phyloP scores from a whole-genome alignment of 148 eudicot genomes.

The Persicaria tinctoria region DNA sequence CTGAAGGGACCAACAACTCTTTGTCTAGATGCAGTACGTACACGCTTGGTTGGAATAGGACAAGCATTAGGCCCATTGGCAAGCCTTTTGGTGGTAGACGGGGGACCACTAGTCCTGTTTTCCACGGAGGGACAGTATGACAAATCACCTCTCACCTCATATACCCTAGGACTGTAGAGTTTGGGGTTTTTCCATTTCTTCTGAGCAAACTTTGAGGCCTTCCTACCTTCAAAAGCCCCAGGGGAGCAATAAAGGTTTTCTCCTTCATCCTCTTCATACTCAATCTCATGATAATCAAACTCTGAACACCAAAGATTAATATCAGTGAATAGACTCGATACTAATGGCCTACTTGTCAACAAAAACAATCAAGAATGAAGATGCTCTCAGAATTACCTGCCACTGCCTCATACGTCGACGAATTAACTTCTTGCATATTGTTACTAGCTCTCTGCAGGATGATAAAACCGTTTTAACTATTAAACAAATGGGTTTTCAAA shows the following conservation, averaged over 20 bases:
- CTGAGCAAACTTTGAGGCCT: conserved; percentile 37
- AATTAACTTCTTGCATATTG: conserved; percentile 52
- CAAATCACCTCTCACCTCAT: conserved; percentile 45
- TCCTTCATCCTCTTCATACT: conserved; percentile 71
- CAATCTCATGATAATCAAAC: conserved; percentile 49
- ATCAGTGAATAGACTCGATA: neutral
- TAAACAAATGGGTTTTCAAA: neutral
- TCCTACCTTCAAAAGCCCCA: conserved; percentile 41
- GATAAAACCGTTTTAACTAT: neutral
- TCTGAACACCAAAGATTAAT: conserved; percentile 17
- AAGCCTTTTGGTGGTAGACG: conserved; percentile 54
- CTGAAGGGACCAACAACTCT: conserved; percentile 60
- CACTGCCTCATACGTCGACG: conserved; percentile 49
- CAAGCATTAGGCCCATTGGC: conserved; percentile 49
- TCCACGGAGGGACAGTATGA: conserved; percentile 44
- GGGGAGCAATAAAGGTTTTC: conserved; percentile 45
- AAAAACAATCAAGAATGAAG: conserved; percentile 8
- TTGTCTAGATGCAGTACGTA: conserved; percentile 84
- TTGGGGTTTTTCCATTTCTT: conserved; percentile 52
- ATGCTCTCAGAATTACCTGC: conserved; percentile 45
- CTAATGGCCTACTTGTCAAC: conserved; percentile 8
- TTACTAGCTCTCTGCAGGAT: conserved; percentile 43
- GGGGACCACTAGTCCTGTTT: conserved; percentile 43
- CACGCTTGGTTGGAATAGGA: conserved; percentile 71
- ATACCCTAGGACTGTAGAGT: conserved; percentile 34